Base-by-base conservation (phyloP, 2,329 filamentous ascomycete species). In the Metarhizium rileyi region DNA sequence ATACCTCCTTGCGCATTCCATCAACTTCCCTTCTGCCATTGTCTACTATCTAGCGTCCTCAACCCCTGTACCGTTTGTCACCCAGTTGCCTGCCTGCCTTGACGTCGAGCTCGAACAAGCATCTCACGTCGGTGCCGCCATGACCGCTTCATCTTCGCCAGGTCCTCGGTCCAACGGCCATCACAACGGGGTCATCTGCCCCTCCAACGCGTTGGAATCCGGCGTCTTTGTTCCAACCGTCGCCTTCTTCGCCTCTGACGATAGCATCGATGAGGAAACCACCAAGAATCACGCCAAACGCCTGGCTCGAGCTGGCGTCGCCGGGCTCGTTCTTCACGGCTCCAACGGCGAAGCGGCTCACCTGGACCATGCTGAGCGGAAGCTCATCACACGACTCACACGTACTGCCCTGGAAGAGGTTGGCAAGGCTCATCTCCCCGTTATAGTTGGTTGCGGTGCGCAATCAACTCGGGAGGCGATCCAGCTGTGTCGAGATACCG, bases 291-390 rank as follows among this genome's bases (percentile, higher is more conserved):
- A 77, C 52, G 80, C 80, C 26, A 68, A 78, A 22, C 76, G 80
- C 46, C 75, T 87, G 3, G 81, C 78, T 43, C 65, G 76, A 50
- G 75, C 81, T 22, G 83, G 83, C 33, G 74, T 87, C 40, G 74
- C 81, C 18, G 84, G 84, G 41, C 70, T 88, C 47, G 78, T 86
- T 20, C 81, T 80, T 3, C 83, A 86, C 63, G 83, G 84, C 36
- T 85, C 81, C 58, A 88, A 87, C 61, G 85, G 84, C 58, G 85
- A 88, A 67, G 84, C 84, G 0, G 82, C 84, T 3, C 83, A 87
- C 60, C 72, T 87, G 9, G 77, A 78, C 47, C 78, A 77, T 54
- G 72, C 76, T n/a, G 84, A 88, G 64, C 76, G 84, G 45, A 75
- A 77, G 47, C 67, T 74, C 48, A 72, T 87, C 54, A 85, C 79